A percentile compares a stretch with the other conserved stretches of the same genome.
Conservation (phyloP, 2,329 filamentous ascomycete species). For the Cadophora sp. region DNA sequence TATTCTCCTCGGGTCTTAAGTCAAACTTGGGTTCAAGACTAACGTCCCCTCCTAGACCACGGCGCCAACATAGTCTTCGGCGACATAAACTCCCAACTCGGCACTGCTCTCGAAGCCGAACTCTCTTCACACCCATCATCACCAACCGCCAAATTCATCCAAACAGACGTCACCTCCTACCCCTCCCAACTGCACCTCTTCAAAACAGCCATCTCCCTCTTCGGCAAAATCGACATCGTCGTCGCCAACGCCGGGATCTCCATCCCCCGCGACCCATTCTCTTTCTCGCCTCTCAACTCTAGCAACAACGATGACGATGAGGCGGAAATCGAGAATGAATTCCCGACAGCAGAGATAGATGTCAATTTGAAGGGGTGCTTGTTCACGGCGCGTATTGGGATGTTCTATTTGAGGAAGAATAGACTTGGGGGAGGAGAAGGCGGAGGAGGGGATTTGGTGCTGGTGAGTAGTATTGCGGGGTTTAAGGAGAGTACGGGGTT, state of each 20-base stretch:
- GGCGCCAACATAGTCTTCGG: constrained; percentile 30
- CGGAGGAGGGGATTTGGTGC: constrained; percentile 25
- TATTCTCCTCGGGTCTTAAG: no score
- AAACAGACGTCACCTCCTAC: constrained; percentile 35
- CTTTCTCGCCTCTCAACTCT: neutral
- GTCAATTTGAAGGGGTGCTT: constrained; percentile 30
- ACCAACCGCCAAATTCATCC: constrained; percentile 30
- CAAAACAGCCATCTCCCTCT: constrained; percentile 24
- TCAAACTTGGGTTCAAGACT: no score
- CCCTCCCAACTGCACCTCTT: constrained; percentile 35
- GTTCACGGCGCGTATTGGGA: constrained; percentile 27
- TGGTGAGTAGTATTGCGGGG: constrained; percentile 27
- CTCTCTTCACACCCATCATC: no score
- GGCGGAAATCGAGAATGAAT: constrained; percentile 1
- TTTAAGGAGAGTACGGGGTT: constrained; percentile 32
- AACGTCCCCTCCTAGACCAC: no score
- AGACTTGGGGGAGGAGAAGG: neutral
- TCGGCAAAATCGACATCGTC: constrained; percentile 36
- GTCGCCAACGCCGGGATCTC: constrained; percentile 39
- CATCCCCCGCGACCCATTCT: constrained; percentile 26
- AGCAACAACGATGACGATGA: neutral
- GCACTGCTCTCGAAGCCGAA: constrained; percentile 17
- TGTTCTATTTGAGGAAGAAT: constrained; percentile 25
- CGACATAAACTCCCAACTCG: constrained; percentile 23
- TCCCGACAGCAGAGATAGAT: constrained; percentile 28